phyloP scores from a whole-genome alignment of 805 yeast species.

The Cyberlindnera galapagoensis region DNA sequence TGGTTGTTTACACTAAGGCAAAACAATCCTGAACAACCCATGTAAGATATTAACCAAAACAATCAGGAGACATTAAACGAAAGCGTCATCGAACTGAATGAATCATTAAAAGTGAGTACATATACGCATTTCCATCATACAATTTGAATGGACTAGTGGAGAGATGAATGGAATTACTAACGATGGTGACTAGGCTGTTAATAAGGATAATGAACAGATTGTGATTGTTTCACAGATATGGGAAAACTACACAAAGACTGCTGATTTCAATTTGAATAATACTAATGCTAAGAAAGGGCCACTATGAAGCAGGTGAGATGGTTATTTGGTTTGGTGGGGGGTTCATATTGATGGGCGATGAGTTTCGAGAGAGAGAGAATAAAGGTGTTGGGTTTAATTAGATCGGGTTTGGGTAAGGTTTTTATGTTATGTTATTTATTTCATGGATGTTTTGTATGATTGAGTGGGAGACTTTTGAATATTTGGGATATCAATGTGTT shows the following conservation, averaged over 20 bases:
- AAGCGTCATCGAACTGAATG: constrained; percentile 59
- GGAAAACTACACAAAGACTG: constrained; percentile 67
- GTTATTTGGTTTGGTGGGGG: too few relatives aligned
- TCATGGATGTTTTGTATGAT: too few relatives aligned
- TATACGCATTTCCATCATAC: background rate
- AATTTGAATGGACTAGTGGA: background rate
- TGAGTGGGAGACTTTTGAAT: too few relatives aligned
- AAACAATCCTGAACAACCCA: background rate
- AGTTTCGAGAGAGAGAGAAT: too few relatives aligned
- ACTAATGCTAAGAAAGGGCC: constrained; percentile 59
- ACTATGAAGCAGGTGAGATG: too few relatives aligned
- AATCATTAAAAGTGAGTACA: constrained; percentile 39
- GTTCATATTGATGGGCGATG: too few relatives aligned
- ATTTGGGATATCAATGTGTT: too few relatives aligned
- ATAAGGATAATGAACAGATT: constrained; percentile 58
- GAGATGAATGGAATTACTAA: background rate
- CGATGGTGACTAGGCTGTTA: constrained; percentile 35
- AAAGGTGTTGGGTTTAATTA: too few relatives aligned
- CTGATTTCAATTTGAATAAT: constrained; percentile 61
- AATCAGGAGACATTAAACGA: constrained; percentile 62
- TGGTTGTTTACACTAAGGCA: background rate
- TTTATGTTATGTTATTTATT: too few relatives aligned
- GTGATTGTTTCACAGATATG: constrained; percentile 73
- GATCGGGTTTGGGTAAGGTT: too few relatives aligned
- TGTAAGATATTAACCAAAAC: constrained; percentile 3